Conservation (phyloP, 2,329 filamentous ascomycete species). For the Cadophora gregata region DNA sequence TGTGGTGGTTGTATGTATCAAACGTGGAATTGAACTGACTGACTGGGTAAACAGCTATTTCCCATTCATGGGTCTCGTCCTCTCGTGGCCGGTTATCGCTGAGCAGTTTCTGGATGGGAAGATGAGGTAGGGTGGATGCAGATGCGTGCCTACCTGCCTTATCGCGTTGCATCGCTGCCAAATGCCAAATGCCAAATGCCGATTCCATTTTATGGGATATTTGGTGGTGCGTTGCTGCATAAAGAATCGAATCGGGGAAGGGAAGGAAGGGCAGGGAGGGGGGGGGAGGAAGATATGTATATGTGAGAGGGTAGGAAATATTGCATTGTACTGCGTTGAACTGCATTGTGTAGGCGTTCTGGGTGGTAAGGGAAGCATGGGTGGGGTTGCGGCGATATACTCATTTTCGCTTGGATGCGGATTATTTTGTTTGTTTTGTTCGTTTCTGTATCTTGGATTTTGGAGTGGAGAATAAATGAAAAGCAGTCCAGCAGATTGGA, state of each 20-base stretch:
- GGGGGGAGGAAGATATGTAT: slow-evolving; percentile 1
- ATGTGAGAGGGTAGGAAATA: neutral
- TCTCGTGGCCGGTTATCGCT: slow-evolving; percentile 29
- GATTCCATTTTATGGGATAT: too few relatives aligned
- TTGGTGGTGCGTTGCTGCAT: too few relatives aligned
- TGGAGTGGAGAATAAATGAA: too few relatives aligned
- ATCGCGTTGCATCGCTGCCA: too few relatives aligned
- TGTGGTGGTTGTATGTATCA: neutral
- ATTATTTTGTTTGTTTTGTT: too few relatives aligned
- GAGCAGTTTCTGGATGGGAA: slow-evolving; percentile 26
- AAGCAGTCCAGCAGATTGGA: too few relatives aligned
- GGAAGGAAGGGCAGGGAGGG: too few relatives aligned
- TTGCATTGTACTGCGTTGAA: too few relatives aligned
- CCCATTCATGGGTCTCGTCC: slow-evolving; percentile 28
- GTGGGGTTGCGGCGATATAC: neutral
- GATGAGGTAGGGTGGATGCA: slow-evolving; percentile 5
- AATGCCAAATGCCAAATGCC: too few relatives aligned
- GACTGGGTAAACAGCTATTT: slow-evolving; percentile 30
- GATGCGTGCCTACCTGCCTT: too few relatives aligned
- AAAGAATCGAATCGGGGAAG: too few relatives aligned
- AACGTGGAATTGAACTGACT: neutral
- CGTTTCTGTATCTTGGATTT: too few relatives aligned
- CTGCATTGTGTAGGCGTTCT: slow-evolving; percentile 3
- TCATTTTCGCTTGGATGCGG: neutral
- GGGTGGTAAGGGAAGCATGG: neutral